Evolutionary conservation across 202 grass and related monocot genomes (phyloP), one percentile per base, ranked within the genome.

Genomic region (Cymbopogon flexuosus): DNA sequence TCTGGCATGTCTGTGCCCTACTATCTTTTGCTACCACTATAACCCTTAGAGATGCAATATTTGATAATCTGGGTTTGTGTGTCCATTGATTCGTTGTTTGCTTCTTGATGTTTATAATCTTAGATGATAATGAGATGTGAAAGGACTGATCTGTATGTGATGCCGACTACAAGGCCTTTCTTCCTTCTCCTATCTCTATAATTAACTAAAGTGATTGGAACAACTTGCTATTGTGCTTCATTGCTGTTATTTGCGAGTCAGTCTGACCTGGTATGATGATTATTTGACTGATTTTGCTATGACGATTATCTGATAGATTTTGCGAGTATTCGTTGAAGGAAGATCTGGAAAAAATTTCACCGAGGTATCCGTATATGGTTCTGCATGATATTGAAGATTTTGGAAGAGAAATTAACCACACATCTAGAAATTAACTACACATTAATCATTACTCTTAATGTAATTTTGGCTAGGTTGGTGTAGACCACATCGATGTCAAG

Each of bases 221-320:
- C 37, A 57, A 6, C 10, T 36, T 37, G 71, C 60, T 29, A 36
- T 42, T 88, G 22, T 52, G 40, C 54, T 75, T 52, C 10, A 19
- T 57, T 81, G 12, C 18, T 76, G 3, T 27, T 4, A 33, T 79
- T 42, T 70, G n/a, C 72, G 42, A 21, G 19, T 15, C 60, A 18
- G 77, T 78, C 15, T 81, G 72, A 77, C 65, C 27, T 77, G 29
- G 77, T 78, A 67, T 73, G 15, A 87, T 57, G 67, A 58, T 82
- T 61, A 81, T 87, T 89, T 80, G 46, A 61, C 84, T 94, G 88
- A 24, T 91, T 29, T 81, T 97, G 27, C 71, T 77, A 49, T 85
- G 14, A 85, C 47, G 62, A 62, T 80, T 70, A 79, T 88, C 88
- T 83, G 41, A 47, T 88, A 98, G 95, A 45, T 93, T 41, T 81